Conservation (phyloP, 371 early-diverging fungal species). For the Catenaria anguillulae region DNA sequence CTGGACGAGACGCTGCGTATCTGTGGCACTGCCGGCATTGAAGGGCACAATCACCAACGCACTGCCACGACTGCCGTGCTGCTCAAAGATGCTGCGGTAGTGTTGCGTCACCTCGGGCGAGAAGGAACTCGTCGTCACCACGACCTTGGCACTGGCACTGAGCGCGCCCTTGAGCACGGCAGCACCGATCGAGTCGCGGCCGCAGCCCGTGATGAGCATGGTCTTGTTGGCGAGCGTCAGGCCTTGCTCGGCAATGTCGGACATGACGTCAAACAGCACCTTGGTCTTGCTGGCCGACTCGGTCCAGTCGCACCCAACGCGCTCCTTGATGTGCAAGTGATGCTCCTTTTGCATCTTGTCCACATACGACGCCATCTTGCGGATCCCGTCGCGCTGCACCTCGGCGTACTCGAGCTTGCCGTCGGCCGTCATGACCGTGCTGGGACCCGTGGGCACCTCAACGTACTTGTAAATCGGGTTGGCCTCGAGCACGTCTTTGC, state of each 20-base stretch:
- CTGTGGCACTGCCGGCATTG: conserved; percentile 81
- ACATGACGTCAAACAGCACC: conserved; percentile 54
- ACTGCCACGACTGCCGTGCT: conserved; percentile 73
- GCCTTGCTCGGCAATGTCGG: conserved; percentile 56
- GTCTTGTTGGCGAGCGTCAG: conserved; percentile 63
- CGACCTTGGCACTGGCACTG: conserved; percentile 77
- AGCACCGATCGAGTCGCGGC: conserved; percentile 81
- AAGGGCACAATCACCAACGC: conserved; percentile 85
- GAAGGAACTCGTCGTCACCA: conserved; percentile 88
- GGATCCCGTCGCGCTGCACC: conserved; percentile 46
- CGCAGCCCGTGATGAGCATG: conserved; percentile 82
- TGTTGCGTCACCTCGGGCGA: conserved; percentile 64
- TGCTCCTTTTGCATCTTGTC: conserved; percentile 32
- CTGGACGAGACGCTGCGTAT: conserved; percentile 58
- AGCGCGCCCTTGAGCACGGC: conserved; percentile 73
- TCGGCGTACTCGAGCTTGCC: conserved; percentile 76
- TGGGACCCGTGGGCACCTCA: conserved; percentile 57
- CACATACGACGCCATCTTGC: conserved; percentile 54
- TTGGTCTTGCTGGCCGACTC: conserved; percentile 4
- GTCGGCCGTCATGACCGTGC: conserved; percentile 53
- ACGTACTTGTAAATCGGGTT: conserved; percentile 72
- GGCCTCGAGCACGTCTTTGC: conserved; percentile 53
- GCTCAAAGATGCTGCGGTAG: conserved; percentile 75
- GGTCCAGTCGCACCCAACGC: background rate
- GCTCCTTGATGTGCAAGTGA: background rate